Base-by-base conservation (phyloP, 2,329 filamentous ascomycete species). In the Aspergillus costaricaensis region DNA sequence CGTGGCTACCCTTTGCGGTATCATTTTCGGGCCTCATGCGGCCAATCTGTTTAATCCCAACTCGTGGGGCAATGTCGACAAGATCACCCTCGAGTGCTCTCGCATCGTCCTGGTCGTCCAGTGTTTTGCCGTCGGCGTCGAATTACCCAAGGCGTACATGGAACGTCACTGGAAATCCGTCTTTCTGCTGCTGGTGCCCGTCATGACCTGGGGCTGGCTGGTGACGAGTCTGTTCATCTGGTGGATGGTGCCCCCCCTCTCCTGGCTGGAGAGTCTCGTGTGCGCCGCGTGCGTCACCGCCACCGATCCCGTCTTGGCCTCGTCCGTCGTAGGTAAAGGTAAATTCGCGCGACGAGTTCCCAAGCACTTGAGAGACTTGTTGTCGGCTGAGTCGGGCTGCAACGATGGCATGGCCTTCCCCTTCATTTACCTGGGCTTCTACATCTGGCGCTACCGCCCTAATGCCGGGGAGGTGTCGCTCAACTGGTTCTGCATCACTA, bases 381-480 rank as follows among this genome's bases (percentile, higher is more conserved):
- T 99, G 12, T 99, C 95, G 4, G 93, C 93, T 59, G 95, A 99
- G 79, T 99, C 95, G 7, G 95, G 95, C 30, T 99, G 95, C 80
- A 99, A 99, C 83, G 95, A 99, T 76, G 95, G 95, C 78, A 99
- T 99, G 95, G 95, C 95, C 1, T 99, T 99, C 73, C 95, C 95
- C 0, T 99, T 99, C 76, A 86, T 99, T 70, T 99, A 99, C 74
- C 83, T 99, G 30, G 89, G 91, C 1, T 81, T 97, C 30, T 98
- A 97, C 76, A 85, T 98, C 50, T 91, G 98, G 66, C 87, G 90
- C 66, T 96, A 94, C 74, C 82, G 89, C 64, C 87, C 86, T 27
- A 76, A 90, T 67, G 86, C 90, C 5, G 78, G 79, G 50, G 77
- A 90, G 57, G 91, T 96, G 44, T 85, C 88, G 15, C 89, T 89